Conservation (phyloP, 1,284 basidiomycete species). For the Tylopilus sp. region DNA sequence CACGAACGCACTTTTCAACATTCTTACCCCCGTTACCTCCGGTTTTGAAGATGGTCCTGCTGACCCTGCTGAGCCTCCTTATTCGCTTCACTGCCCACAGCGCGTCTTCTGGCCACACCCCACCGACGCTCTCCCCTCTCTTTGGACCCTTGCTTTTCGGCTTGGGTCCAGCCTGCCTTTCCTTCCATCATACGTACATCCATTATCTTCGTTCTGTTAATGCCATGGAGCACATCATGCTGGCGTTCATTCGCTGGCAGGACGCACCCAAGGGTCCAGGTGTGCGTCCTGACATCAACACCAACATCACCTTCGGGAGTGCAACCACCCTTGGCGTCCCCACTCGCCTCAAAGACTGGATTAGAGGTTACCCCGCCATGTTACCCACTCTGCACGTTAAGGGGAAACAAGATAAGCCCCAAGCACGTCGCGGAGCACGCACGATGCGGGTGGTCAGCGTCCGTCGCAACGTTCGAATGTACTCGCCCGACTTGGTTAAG, state of each 20-base stretch:
- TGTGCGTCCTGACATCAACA: slow-evolving; percentile 31
- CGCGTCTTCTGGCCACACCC: slow-evolving; percentile 76
- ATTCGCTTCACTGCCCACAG: slow-evolving; percentile 79
- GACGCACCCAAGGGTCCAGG: slow-evolving; percentile 45
- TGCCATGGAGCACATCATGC: slow-evolving; percentile 84
- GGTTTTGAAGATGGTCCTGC: slow-evolving; percentile 56
- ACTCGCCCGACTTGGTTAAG: slow-evolving; percentile 75
- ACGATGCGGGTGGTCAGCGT: slow-evolving; percentile 71
- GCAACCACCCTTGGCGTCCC: slow-evolving; percentile 65
- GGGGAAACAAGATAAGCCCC: slow-evolving; percentile 44
- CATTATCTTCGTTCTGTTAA: slow-evolving; percentile 78
- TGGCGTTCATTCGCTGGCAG: slow-evolving; percentile 81
- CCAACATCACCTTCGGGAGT: slow-evolving; percentile 39
- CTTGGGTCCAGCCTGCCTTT: slow-evolving; percentile 55
- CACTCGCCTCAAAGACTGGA: slow-evolving; percentile 79
- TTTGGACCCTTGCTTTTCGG: slow-evolving; percentile 86
- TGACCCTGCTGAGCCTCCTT: slow-evolving; percentile 70
- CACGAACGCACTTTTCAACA: slow-evolving; percentile 61
- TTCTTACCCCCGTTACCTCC: slow-evolving; percentile 55
- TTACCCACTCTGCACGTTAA: slow-evolving; percentile 40
- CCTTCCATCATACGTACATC: slow-evolving; percentile 75
- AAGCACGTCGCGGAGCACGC: slow-evolving; percentile 67
- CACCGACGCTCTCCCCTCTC: slow-evolving; percentile 80
- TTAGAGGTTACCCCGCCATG: slow-evolving; percentile 77
- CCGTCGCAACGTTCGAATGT: slow-evolving; percentile 75